These are phyloP conservation scores for Wallacemonas sp. DNA, from an alignment of 208 protist species.

Conservation along the genomic window DNA sequence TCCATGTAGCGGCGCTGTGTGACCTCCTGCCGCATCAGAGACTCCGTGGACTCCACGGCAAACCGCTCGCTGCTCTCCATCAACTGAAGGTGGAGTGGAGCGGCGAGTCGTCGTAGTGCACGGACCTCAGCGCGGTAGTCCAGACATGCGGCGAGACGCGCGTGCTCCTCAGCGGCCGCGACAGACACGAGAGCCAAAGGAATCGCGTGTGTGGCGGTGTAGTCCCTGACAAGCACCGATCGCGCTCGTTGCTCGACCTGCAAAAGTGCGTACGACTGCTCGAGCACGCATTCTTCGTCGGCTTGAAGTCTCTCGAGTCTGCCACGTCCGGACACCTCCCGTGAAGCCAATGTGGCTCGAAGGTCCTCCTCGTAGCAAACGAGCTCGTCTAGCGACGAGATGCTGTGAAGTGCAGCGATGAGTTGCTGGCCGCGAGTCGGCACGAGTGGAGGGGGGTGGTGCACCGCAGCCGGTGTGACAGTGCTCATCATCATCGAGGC, in stretches of 20 bases:
- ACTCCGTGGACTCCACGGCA: slow-evolving; percentile 17
- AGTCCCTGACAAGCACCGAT: slow-evolving; percentile 3
- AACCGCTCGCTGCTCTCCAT: slow-evolving; percentile 16
- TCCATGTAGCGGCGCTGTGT: slow-evolving; percentile 46
- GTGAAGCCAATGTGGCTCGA: slow-evolving; percentile 4
- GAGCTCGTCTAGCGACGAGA: slow-evolving; percentile 7
- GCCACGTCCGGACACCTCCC: slow-evolving; percentile 1
- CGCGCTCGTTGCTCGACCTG: slow-evolving; percentile 36
- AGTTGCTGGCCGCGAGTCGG: slow-evolving; percentile 2
- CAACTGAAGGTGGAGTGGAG: slow-evolving; percentile 5
- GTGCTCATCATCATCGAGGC: slow-evolving; percentile 1
- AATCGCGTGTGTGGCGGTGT: not conserved
- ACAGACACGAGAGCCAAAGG: slow-evolving; percentile 16
- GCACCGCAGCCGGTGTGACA: not conserved
- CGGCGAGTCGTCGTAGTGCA: not conserved
- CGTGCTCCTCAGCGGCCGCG: slow-evolving; percentile 31
- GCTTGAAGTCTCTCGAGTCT: not conserved
- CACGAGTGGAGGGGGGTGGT: not conserved
- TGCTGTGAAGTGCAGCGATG: not conserved
- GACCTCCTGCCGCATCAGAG: slow-evolving; percentile 30
- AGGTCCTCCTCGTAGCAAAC: slow-evolving; percentile 8
- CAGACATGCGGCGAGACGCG: slow-evolving; percentile 12
- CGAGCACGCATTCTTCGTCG: slow-evolving; percentile 41
- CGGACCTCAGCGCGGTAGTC: slow-evolving; percentile 15
- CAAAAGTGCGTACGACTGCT: slow-evolving; percentile 37